phyloP scores from a whole-genome alignment of 352 stramenopile genomes.

The Pythium sukuiense region DNA sequence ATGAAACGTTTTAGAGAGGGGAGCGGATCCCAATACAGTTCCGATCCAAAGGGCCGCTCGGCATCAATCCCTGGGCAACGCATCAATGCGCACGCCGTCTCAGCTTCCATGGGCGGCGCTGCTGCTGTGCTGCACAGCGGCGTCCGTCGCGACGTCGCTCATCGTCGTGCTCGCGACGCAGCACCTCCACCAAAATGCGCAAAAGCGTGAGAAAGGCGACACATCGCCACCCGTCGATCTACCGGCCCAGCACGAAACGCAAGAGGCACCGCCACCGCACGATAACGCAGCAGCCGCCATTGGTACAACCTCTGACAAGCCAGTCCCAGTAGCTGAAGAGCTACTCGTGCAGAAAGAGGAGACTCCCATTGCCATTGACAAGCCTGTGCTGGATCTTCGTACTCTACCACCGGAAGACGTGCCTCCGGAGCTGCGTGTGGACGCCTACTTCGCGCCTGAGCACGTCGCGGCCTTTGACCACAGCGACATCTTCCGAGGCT shows the following conservation, averaged over 20 bases:
- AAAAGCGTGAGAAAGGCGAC: not conserved
- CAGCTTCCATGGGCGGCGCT: not conserved
- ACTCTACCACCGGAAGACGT: not conserved
- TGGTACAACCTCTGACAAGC: too few relatives aligned
- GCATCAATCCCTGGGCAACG: not conserved
- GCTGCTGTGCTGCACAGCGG: not conserved
- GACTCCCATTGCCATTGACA: not conserved
- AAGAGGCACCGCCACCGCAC: not conserved
- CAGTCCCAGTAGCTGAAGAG: not conserved
- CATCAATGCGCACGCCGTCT: not conserved
- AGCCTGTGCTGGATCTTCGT: not conserved
- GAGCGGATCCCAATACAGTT: not conserved
- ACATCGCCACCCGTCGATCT: not conserved
- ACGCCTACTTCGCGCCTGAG: conserved; percentile 47
- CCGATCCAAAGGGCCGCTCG: too few relatives aligned
- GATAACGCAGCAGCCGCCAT: not conserved
- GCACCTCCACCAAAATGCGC: not conserved
- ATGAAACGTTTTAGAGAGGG: not conserved
- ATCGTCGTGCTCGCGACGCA: not conserved
- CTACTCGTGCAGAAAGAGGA: not conserved
- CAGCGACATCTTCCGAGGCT: conserved; percentile 48
- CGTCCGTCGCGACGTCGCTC: not conserved
- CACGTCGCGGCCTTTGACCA: conserved; percentile 53
- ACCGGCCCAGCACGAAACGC: not conserved
- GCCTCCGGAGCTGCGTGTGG: conserved; percentile 32